A percentile compares a stretch with the other conserved stretches of the same genome.
phyloP scores from a whole-genome alignment of 2,329 filamentous ascomycete genomes.

The Pseudogymnoascus sp. region DNA sequence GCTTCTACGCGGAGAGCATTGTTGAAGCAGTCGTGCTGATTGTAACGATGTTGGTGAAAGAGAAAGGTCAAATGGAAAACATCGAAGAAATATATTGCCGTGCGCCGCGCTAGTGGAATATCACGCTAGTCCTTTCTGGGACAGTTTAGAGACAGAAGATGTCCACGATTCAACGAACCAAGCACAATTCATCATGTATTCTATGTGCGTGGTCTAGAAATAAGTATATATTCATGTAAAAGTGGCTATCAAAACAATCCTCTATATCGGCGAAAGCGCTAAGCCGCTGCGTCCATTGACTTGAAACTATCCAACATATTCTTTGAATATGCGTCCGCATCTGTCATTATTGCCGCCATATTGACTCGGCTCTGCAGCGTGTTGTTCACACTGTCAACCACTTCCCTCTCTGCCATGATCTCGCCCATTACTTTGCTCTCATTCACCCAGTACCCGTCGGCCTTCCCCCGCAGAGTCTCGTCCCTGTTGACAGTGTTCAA shows the following conservation, averaged over 20 bases:
- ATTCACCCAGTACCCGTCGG: slow-evolving; percentile 70
- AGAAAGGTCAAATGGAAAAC: slow-evolving; percentile 7
- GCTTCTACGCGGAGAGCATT: background rate
- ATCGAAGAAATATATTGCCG: slow-evolving; percentile 5
- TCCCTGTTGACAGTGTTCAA: slow-evolving; percentile 75
- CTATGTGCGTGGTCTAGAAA: background rate
- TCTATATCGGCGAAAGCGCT: background rate
- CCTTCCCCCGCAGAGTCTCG: slow-evolving; percentile 56
- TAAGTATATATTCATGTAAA: background rate
- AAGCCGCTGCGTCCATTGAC: background rate
- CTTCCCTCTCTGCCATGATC: slow-evolving; percentile 71
- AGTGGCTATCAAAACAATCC: background rate
- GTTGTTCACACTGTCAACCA: slow-evolving; percentile 62
- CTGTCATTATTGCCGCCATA: slow-evolving; percentile 50
- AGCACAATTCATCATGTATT: background rate
- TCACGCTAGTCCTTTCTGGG: background rate
- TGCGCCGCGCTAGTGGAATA: background rate
- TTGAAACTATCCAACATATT: slow-evolving; percentile 30
- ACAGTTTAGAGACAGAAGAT: background rate
- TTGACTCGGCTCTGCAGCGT: slow-evolving; percentile 58
- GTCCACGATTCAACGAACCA: background rate
- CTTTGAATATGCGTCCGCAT: slow-evolving; percentile 55
- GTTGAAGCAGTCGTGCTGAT: background rate
- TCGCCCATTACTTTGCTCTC: slow-evolving; percentile 66
- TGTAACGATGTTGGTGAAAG: background rate